Conservation (phyloP, 2,329 filamentous ascomycete species). For the Xylaria sp. region DNA sequence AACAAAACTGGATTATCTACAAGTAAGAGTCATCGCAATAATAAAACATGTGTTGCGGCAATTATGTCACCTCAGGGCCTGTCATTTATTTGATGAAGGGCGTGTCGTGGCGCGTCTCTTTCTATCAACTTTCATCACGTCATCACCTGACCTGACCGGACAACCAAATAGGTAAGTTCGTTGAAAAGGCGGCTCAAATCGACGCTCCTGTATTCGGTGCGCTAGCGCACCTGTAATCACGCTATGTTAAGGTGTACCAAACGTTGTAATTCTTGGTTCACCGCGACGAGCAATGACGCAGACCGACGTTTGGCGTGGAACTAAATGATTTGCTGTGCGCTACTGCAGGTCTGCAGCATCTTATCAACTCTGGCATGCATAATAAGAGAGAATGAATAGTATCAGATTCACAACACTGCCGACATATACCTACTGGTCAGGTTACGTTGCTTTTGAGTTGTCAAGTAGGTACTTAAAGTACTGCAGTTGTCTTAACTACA, state of each 20-base stretch:
- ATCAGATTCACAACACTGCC: not conserved
- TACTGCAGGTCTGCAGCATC: not conserved
- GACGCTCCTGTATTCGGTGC: not conserved
- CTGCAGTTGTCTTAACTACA: too few species aligned
- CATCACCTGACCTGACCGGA: constrained; percentile 32
- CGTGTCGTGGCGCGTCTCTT: constrained; percentile 23
- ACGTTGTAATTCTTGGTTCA: constrained; percentile 16
- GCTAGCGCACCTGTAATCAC: not conserved
- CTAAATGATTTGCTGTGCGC: constrained; percentile 3
- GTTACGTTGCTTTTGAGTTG: not conserved
- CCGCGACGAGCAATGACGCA: constrained; percentile 26
- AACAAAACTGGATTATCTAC: not conserved
- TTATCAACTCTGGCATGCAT: constrained; percentile 11
- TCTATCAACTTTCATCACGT: constrained; percentile 6
- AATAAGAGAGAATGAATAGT: not conserved
- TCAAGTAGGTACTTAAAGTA: not conserved
- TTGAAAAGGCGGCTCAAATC: constrained; percentile 26
- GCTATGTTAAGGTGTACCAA: constrained; percentile 13
- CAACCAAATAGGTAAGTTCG: not conserved
- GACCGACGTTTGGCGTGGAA: constrained; percentile 5
- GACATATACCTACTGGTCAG: not conserved
- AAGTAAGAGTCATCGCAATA: not conserved
- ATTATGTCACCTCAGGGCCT: not conserved
- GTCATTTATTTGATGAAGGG: not conserved
- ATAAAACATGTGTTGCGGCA: not conserved